Percentiles rank a stretch among this genome's conserved stretches.
Conservation (phyloP, 2,329 filamentous ascomycete genomes). For the Clonostachys rosea region DNA sequence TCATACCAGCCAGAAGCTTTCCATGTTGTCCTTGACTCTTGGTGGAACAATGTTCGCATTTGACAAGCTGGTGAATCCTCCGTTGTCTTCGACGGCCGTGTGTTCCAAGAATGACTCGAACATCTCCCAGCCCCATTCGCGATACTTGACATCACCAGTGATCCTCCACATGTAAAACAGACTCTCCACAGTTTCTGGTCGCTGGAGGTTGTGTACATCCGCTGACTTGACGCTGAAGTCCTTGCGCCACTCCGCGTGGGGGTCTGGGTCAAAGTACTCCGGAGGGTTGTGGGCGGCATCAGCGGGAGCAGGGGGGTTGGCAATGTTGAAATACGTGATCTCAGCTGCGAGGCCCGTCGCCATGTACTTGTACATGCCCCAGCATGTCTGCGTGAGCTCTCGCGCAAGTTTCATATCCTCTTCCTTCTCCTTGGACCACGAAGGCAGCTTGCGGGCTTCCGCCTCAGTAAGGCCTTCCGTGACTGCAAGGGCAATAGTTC, state of each 20-base stretch:
- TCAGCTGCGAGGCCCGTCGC: constrained; percentile 89
- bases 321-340: constrained; percentile 85
- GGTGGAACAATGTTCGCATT: constrained; percentile 73
- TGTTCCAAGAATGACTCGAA: constrained; percentile 88
- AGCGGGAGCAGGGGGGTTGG: constrained; percentile 58
- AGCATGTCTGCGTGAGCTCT: constrained; percentile 95
- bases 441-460: constrained; percentile 66
- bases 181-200: constrained; percentile 94
- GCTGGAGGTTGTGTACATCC: constrained; percentile 90
- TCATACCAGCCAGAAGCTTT: constrained; percentile 94
- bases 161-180: constrained; percentile 99
- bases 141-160: constrained; percentile 82
- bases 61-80: constrained; percentile 76
- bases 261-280: constrained; percentile 45
- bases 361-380: constrained; percentile 93
- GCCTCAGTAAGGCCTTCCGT: constrained; percentile 74
- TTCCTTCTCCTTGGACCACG: constrained; percentile 76
- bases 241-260: constrained; percentile 62
- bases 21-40: constrained; percentile 81
- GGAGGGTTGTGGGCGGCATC: constrained; percentile 45
- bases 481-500: constrained; percentile 84
- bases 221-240: constrained; percentile 77
- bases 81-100: constrained; percentile 71
- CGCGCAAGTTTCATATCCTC: constrained; percentile 82
- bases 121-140: constrained; percentile 98